Percentiles rank a stretch among this genome's conserved stretches.
phyloP scores from a whole-genome alignment of 1,284 basidiomycete genomes.

The Sporisorium iseilematis-ciliati region DNA sequence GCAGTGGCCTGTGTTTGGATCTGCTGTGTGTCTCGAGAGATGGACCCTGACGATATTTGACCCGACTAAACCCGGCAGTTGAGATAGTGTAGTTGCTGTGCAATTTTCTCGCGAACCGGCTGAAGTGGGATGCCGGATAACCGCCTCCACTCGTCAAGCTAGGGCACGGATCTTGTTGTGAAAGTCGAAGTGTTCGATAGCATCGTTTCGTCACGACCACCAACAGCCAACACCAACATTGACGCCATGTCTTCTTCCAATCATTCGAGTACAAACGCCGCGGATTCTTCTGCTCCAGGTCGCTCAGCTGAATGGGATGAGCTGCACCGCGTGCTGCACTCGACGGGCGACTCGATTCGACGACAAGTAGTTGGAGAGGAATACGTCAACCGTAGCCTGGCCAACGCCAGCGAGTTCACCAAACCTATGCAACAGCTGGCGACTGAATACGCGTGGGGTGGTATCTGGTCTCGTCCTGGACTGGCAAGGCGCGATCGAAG shows the following conservation, averaged over 20 bases:
- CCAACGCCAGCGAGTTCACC: conserved; percentile 26
- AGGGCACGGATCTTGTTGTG: neutral
- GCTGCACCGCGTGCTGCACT: conserved; percentile 18
- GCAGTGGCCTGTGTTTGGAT: no score
- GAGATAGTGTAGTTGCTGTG: neutral
- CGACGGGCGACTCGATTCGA: conserved; percentile 30
- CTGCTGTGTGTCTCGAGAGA: no score
- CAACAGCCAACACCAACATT: neutral
- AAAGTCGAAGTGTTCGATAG: neutral
- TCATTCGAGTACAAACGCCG: neutral
- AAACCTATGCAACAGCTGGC: conserved; percentile 42
- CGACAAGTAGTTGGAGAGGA: conserved; percentile 36
- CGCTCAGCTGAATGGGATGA: conserved; percentile 25
- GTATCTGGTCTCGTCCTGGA: conserved; percentile 39
- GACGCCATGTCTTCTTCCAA: conserved; percentile 7
- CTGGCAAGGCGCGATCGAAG: conserved; percentile 41
- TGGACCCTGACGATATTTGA: conserved; percentile 7
- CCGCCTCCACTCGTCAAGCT: conserved; percentile 5
- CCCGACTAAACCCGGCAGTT: neutral
- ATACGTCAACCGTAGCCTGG: conserved; percentile 38
- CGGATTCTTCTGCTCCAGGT: neutral
- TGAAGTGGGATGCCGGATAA: conserved; percentile 4
- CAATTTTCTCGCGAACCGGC: neutral
- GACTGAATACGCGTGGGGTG: conserved; percentile 45
- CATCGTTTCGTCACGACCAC: neutral